Percentiles rank a stretch among this genome's conserved stretches.
phyloP scores from a whole-genome alignment of 805 yeast species.

The Groenewaldozyma salmanticensis region DNA sequence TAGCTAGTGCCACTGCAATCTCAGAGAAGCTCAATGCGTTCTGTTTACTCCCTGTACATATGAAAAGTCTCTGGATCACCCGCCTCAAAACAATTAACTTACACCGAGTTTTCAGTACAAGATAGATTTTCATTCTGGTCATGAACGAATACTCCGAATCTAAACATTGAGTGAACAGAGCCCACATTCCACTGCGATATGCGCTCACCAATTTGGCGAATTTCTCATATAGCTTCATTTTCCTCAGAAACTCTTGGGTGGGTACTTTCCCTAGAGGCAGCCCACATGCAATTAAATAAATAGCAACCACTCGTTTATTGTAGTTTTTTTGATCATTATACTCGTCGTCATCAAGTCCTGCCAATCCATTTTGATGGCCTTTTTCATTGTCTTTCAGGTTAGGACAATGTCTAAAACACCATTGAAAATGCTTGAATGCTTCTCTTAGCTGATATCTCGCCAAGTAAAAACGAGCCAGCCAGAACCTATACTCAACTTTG shows the following conservation, averaged over 20 bases:
- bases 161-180: conserved; percentile 27
- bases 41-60: too few relatives aligned
- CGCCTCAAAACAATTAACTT: conserved; percentile 24
- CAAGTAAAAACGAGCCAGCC: conserved; percentile 47
- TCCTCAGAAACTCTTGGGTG: conserved; percentile 21
- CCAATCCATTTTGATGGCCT: too few relatives aligned
- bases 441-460: conserved; percentile 42
- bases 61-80: conserved; percentile 15
- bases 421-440: conserved; percentile 44
- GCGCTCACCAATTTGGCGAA: conserved; percentile 32
- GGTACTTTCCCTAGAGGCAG: conserved; percentile 49
- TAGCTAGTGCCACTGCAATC: background rate
- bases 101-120: conserved; percentile 21
- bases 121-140: conserved; percentile 17
- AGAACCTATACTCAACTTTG: conserved; percentile 46
- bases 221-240: conserved; percentile 24
- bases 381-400: conserved; percentile 20
- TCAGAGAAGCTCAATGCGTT: background rate
- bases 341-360: too few relatives aligned
- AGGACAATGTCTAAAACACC: conserved; percentile 42
- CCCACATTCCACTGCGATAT: conserved; percentile 37
- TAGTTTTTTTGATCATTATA: too few relatives aligned
- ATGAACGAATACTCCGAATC: conserved; percentile 22
- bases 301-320: conserved; percentile 37
- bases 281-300: conserved; percentile 42